These are phyloP conservation scores for Fraxinus floribunda DNA, from an alignment of 305 asterid species.

Conservation along the genomic window DNA sequence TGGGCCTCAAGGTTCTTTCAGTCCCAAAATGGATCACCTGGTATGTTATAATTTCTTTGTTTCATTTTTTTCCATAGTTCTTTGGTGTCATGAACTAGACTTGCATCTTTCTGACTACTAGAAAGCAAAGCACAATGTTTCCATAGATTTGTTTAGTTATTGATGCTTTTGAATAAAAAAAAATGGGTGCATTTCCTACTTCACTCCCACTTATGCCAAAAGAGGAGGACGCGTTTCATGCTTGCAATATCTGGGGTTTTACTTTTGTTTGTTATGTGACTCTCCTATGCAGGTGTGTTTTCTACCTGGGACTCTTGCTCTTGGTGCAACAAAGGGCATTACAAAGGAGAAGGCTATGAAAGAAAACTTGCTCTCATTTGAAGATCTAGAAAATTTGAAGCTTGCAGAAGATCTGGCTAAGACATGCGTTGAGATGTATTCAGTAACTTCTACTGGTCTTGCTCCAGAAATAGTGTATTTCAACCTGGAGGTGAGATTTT, in stretches of 20 bases:
- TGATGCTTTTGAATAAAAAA: not conserved
- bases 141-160: not conserved
- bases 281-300: slow-evolving; percentile 67
- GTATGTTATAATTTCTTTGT: slow-evolving; percentile 40
- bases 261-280: slow-evolving; percentile 15
- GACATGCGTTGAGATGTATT: slow-evolving; percentile 89
- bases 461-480: slow-evolving; percentile 96
- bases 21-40: slow-evolving; percentile 99
- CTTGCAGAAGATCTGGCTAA: slow-evolving; percentile 93
- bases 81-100: not conserved
- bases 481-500: slow-evolving; percentile 57
- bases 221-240: not conserved
- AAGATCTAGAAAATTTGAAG: slow-evolving; percentile 87
- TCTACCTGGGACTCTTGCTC: slow-evolving; percentile 94
- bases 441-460: slow-evolving; percentile 89
- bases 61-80: slow-evolving; percentile 11
- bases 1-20: slow-evolving; percentile 68
- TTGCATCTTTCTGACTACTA: not conserved
- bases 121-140: not conserved
- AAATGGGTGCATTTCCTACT: not conserved
- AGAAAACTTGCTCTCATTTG: slow-evolving; percentile 69
- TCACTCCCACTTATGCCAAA: not conserved
- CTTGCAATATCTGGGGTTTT: slow-evolving; percentile 9
- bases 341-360: slow-evolving; percentile 70
- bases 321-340: slow-evolving; percentile 92